Evolutionary conservation across 345 rosid genomes (phyloP).

Genomic region (Sonneratia alba): DNA sequence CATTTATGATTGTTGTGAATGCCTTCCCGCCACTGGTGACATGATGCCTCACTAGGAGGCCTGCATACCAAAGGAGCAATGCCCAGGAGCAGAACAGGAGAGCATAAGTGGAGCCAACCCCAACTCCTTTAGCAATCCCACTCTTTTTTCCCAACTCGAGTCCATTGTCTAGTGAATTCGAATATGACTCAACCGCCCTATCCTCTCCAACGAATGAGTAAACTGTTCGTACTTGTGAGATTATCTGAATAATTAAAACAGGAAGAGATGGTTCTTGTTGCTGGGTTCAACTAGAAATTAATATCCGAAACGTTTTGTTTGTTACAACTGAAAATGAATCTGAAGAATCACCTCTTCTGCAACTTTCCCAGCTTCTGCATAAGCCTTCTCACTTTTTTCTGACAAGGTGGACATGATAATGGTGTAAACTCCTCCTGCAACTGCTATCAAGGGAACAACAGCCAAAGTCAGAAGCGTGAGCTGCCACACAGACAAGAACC

Average conservation of each 20-base stretch:
- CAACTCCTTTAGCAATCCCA: constrained; percentile 68
- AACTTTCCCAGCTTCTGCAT: constrained; percentile 68
- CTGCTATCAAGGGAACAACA: constrained; percentile 74
- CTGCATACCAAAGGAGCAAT: constrained; percentile 69
- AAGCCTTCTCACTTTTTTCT: constrained; percentile 71
- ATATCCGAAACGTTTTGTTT: not conserved
- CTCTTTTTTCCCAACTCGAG: constrained; percentile 51
- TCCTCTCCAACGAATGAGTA: constrained; percentile 77
- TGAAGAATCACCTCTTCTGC: constrained; percentile 58
- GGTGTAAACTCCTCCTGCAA: constrained; percentile 68
- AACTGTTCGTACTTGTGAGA: constrained; percentile 70
- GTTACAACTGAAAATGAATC: not conserved
- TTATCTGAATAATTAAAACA: constrained; percentile 29
- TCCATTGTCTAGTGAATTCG: constrained; percentile 40
- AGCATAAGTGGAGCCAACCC: constrained; percentile 61
- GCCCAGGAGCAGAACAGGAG: constrained; percentile 73
- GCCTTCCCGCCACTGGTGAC: constrained; percentile 65
- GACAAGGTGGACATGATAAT: constrained; percentile 62
- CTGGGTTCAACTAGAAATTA: not conserved
- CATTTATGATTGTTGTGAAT: constrained; percentile 66
- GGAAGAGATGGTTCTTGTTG: not conserved
- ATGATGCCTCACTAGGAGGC: constrained; percentile 60
- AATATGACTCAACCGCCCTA: constrained; percentile 51
- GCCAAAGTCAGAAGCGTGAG: constrained; percentile 75
- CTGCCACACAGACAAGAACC: constrained; percentile 68